phyloP scores from a whole-genome alignment of 2,329 filamentous ascomycete genomes.

The Phyllosticta citriasiana region DNA sequence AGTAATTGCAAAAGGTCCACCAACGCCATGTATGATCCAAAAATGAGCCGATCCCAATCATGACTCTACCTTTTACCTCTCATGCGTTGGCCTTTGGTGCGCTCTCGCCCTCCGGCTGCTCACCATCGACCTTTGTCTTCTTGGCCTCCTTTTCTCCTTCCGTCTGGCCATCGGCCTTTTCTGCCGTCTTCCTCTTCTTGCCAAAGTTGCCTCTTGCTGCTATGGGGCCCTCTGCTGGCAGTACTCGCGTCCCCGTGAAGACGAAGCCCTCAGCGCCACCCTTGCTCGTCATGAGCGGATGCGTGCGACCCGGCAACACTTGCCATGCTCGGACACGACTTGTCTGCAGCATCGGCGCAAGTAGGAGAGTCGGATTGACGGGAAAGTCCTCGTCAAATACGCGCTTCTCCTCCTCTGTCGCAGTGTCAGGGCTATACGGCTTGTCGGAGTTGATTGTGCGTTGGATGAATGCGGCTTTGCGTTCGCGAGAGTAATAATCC shows the following conservation, averaged over 20 bases:
- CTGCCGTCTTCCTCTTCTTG: slow-evolving; percentile 52
- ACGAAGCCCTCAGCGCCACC: slow-evolving; percentile 87
- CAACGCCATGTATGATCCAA: not conserved
- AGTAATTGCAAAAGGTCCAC: not conserved
- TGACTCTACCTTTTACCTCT: not conserved
- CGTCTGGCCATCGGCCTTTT: slow-evolving; percentile 9
- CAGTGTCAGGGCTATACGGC: slow-evolving; percentile 20
- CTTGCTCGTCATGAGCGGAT: slow-evolving; percentile 82
- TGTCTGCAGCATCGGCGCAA: slow-evolving; percentile 73
- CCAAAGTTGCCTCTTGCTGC: slow-evolving; percentile 68
- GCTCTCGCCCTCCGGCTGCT: slow-evolving; percentile 7
- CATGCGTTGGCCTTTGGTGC: not conserved
- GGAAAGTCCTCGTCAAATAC: slow-evolving; percentile 54
- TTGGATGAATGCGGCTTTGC: slow-evolving; percentile 64
- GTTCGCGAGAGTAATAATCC: slow-evolving; percentile 74
- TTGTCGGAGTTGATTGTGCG: slow-evolving; percentile 2
- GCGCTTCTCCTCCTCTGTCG: slow-evolving; percentile 20
- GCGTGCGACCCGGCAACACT: slow-evolving; percentile 81
- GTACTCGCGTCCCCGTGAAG: slow-evolving; percentile 71
- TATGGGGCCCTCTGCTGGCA: slow-evolving; percentile 69
- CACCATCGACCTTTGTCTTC: slow-evolving; percentile 20
- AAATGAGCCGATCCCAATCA: not conserved
- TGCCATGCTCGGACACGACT: slow-evolving; percentile 75
- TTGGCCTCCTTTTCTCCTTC: slow-evolving; percentile 17
- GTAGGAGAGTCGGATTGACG: slow-evolving; percentile 72